Evolutionary conservation across 108 stramenopile genomes (phyloP).

Genomic region (Conticribra weissflogii): DNA sequence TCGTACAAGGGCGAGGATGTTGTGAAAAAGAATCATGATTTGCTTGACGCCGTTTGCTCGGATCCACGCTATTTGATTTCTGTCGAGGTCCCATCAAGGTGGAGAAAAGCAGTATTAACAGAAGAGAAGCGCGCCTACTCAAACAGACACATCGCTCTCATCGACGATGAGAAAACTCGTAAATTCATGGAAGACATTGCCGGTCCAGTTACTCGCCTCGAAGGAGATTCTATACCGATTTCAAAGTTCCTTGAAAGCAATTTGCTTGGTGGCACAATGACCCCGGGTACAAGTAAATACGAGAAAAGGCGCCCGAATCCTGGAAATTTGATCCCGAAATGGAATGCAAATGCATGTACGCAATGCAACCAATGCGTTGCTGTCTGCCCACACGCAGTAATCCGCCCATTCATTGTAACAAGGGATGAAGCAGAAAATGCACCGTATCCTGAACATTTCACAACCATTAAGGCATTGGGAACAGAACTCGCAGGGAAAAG

Average conservation of each 20-base stretch:
- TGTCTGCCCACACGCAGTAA: conserved; percentile 68
- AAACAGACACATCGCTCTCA: conserved; percentile 52
- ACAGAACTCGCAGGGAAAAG: conserved; percentile 59
- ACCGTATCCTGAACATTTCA: conserved; percentile 54
- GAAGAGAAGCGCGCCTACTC: conserved; percentile 42
- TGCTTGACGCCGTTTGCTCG: conserved; percentile 56
- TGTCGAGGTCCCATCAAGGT: conserved; percentile 55
- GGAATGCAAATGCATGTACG: conserved; percentile 55
- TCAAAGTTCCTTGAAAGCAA: conserved; percentile 64
- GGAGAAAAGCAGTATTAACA: conserved; percentile 43
- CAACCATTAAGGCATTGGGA: conserved; percentile 52
- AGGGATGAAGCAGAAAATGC: conserved; percentile 57
- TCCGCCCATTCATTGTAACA: conserved; percentile 65
- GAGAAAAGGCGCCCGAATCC: conserved; percentile 67
- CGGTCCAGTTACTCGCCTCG: conserved; percentile 56
- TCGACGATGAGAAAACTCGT: conserved; percentile 58
- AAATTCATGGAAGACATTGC: conserved; percentile 64
- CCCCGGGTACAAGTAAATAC: conserved; percentile 54
- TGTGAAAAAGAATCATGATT: conserved; percentile 59
- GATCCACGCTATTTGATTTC: conserved; percentile 49
- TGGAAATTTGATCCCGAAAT: conserved; percentile 51
- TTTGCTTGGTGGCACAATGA: conserved; percentile 63
- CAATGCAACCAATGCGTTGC: conserved; percentile 73
- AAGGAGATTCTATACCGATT: conserved; percentile 67
- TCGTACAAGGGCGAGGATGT: conserved; percentile 65